phyloP scores from a whole-genome alignment of 768 basidiomycete species.

The Cyathus striatus region DNA sequence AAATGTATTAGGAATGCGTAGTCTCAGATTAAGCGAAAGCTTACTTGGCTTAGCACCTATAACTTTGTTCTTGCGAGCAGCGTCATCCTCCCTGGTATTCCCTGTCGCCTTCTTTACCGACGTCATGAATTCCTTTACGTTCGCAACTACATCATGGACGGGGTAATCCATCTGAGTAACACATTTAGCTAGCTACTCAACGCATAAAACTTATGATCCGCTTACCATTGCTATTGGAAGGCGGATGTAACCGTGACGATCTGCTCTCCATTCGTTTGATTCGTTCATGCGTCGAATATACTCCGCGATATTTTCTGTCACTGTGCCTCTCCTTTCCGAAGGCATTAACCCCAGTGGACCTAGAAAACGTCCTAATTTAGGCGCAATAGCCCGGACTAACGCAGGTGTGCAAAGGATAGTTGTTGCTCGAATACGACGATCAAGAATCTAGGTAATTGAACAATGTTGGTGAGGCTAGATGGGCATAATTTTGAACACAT shows the following conservation, averaged over 20 bases:
- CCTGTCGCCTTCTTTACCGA: constrained; percentile 75
- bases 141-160: constrained; percentile 69
- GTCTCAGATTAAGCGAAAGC: constrained; percentile 13
- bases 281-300: constrained; percentile 79
- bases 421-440: constrained; percentile 71
- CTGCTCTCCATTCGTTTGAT: constrained; percentile 90
- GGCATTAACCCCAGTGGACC: constrained; percentile 96
- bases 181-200: constrained; percentile 1
- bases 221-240: constrained; percentile 75
- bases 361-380: constrained; percentile 71
- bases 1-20: background rate
- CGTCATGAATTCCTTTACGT: constrained; percentile 70
- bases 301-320: constrained; percentile 81
- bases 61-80: constrained; percentile 29
- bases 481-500: constrained; percentile 16
- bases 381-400: constrained; percentile 73
- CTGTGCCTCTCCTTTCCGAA: constrained; percentile 88
- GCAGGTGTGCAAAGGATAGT: constrained; percentile 81
- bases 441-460: constrained; percentile 63
- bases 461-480: constrained; percentile 3
- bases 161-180: constrained; percentile 65
- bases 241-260: constrained; percentile 80
- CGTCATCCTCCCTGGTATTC: constrained; percentile 53
- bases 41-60: constrained; percentile 45
- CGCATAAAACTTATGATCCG: constrained; percentile 4